These are phyloP conservation scores for Dendrobium huoshanense DNA, from an alignment of 106 monocot genomes.

Conservation along the genomic window DNA sequence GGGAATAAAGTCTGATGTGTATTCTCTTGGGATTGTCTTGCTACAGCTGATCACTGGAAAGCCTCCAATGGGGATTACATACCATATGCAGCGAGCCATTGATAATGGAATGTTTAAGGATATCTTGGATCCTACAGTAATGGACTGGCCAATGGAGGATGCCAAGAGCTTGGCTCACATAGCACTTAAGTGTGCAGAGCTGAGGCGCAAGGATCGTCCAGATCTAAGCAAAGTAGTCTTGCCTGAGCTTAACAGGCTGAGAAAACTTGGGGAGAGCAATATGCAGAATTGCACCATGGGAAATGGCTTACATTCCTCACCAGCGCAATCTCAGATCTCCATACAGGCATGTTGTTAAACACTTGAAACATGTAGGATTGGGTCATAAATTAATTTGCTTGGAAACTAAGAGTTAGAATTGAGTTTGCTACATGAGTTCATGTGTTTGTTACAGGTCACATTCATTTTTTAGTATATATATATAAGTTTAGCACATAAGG, in stretches of 20 bases:
- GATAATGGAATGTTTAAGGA: constrained; percentile 13
- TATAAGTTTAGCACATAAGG: no score
- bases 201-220: constrained; percentile 18
- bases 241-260: constrained; percentile 18
- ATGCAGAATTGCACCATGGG: not conserved
- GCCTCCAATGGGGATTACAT: constrained; percentile 20
- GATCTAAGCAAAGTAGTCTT: constrained; percentile 14
- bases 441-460: not conserved
- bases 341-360: not conserved
- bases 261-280: not conserved
- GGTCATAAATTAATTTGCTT: not conserved
- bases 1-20: constrained; percentile 22
- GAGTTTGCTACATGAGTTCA: not conserved
- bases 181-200: constrained; percentile 15
- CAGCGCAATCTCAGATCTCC: not conserved
- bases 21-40: constrained; percentile 23
- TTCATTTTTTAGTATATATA: no score
- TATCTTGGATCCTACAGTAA: constrained; percentile 12
- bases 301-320: not conserved
- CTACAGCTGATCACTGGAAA: constrained; percentile 27
- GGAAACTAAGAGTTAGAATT: no score
- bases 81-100: constrained; percentile 13
- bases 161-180: constrained; percentile 4
- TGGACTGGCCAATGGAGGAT: constrained; percentile 22
- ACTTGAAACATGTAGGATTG: not conserved